Conservation (phyloP, 257 asterid genomes). For the Fraxinus excelsior region DNA sequence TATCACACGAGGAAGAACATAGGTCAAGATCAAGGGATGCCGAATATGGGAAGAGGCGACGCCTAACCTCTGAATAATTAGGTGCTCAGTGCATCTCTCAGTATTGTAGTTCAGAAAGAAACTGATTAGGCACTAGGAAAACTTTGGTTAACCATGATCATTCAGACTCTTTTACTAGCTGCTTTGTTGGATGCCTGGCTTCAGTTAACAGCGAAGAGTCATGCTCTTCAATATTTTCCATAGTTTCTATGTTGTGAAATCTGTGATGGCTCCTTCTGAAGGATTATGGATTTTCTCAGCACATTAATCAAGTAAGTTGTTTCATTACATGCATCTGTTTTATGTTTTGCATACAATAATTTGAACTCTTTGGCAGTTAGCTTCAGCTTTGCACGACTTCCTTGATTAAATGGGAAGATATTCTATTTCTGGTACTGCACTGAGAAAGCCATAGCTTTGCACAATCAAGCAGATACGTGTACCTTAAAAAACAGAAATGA, state of each 20-base stretch:
- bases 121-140: slow-evolving; percentile 27
- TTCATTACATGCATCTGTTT: not conserved
- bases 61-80: slow-evolving; percentile 58
- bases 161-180: slow-evolving; percentile 34
- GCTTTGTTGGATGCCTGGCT: slow-evolving; percentile 32
- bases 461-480: not conserved
- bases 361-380: not conserved
- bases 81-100: slow-evolving; percentile 14
- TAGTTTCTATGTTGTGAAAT: slow-evolving; percentile 24
- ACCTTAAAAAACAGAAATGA: not conserved
- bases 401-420: not conserved
- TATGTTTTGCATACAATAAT: slow-evolving; percentile 4
- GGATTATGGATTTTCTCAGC: slow-evolving; percentile 34
- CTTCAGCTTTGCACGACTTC: slow-evolving; percentile 1
- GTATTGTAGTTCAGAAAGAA: slow-evolving; percentile 24
- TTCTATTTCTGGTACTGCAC: not conserved
- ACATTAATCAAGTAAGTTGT: slow-evolving; percentile 51
- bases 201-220: slow-evolving; percentile 12
- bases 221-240: slow-evolving; percentile 25
- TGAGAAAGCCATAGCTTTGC: not conserved
- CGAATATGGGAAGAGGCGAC: slow-evolving; percentile 74
- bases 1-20: slow-evolving; percentile 65
- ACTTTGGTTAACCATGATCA: slow-evolving; percentile 31
- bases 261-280: slow-evolving; percentile 26
- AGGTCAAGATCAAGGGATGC: slow-evolving; percentile 78